phyloP scores from a whole-genome alignment of 2,329 filamentous ascomycete genomes.

The Cladobotryum mycophilum region DNA sequence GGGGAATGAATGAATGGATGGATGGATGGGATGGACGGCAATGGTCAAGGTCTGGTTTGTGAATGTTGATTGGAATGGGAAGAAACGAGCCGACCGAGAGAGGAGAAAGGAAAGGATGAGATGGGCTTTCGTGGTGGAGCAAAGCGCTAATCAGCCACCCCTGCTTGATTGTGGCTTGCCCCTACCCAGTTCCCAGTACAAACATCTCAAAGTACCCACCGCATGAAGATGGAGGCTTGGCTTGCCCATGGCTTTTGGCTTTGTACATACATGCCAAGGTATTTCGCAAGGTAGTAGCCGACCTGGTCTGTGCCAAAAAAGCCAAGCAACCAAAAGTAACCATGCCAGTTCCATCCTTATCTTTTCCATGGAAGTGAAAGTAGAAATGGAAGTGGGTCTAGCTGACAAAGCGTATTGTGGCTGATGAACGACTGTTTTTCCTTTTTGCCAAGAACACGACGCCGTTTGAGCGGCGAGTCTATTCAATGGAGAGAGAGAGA shows the following conservation, averaged over 20 bases:
- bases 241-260: too few species aligned
- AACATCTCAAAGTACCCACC: too few species aligned
- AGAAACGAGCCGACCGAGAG: too few species aligned
- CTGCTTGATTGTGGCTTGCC: slow-evolving; percentile 6
- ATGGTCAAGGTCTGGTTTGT: not conserved
- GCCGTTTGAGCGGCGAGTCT: not conserved
- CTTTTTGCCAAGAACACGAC: slow-evolving; percentile 5
- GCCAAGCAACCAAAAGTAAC: not conserved
- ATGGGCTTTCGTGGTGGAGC: too few species aligned
- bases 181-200: not conserved
- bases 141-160: too few species aligned
- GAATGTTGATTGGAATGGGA: too few species aligned
- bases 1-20: not conserved
- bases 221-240: too few species aligned
- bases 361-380: not conserved
- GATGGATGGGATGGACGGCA: slow-evolving; percentile 4
- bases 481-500: too few species aligned
- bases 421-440: slow-evolving; percentile 6
- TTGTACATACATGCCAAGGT: too few species aligned
- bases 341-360: slow-evolving; percentile 8
- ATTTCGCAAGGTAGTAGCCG: too few species aligned
- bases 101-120: not conserved
- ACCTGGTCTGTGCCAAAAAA: too few species aligned
- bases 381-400: not conserved
- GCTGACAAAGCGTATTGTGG: slow-evolving; percentile 10